Percentiles rank a stretch among this genome's conserved stretches.
These are phyloP conservation scores for Apiospora kogelbergensis DNA, from an alignment of 2,329 filamentous ascomycete species.

Conservation along the genomic window DNA sequence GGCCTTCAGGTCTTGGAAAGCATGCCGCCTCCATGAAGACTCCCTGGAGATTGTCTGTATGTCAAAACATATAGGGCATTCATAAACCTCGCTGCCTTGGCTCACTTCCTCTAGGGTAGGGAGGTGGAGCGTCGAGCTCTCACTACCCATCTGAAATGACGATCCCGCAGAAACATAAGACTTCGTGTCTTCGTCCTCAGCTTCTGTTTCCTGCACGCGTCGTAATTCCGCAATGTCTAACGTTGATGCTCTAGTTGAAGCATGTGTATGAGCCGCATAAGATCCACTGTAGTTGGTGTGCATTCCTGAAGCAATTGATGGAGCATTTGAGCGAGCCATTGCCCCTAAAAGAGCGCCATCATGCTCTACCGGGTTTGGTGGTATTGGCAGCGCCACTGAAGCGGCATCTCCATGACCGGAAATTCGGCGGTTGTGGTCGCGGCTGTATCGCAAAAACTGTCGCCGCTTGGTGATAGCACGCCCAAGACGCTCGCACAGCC, in stretches of 20 bases:
- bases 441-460: slow-evolving; percentile 10
- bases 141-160: neutral
- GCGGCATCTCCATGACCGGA: neutral
- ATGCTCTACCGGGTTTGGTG: neutral
- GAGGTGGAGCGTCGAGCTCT: neutral
- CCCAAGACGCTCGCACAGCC: slow-evolving; percentile 10
- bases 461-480: slow-evolving; percentile 15
- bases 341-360: neutral
- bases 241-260: neutral
- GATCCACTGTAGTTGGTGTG: neutral
- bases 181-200: neutral
- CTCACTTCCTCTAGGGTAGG: neutral
- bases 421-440: slow-evolving; percentile 4
- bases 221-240: neutral
- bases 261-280: neutral
- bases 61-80: neutral
- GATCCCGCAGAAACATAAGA: neutral
- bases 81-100: neutral
- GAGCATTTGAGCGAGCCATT: neutral
- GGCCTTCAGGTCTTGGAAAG: neutral
- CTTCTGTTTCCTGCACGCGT: neutral
- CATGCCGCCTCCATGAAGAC: neutral
- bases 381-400: neutral
- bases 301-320: neutral
- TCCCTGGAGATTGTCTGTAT: neutral